Conservation (phyloP, 1,139 yeast genomes). For the Williopsis jadinii region DNA sequence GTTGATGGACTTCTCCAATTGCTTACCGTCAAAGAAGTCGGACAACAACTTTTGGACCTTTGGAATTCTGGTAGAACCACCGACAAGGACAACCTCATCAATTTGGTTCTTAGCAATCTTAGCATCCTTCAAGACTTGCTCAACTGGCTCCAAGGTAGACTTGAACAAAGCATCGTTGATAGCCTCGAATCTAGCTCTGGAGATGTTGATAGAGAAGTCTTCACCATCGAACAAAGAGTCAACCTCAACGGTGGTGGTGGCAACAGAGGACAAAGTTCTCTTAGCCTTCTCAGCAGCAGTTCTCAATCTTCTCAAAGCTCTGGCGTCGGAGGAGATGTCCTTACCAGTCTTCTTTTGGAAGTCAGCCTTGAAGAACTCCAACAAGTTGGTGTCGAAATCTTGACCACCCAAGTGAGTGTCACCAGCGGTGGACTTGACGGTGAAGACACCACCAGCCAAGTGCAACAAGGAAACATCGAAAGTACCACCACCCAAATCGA, state of each 20-base stretch:
- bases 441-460: conserved; percentile 98
- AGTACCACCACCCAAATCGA: conserved; percentile 99
- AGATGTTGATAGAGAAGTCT: conserved; percentile 92
- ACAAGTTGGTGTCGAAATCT: conserved; percentile 96
- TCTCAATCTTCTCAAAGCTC: conserved; percentile 98
- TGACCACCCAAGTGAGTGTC: conserved; percentile 99
- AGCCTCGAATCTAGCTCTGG: conserved; percentile 99
- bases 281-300: conserved; percentile 99
- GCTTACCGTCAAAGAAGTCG: conserved; percentile 98
- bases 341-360: conserved; percentile 96
- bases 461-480: conserved; percentile 95
- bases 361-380: conserved; percentile 89
- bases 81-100: conserved; percentile 95
- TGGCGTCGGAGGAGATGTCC: conserved; percentile 86
- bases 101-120: conserved; percentile 84
- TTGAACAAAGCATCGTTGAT: conserved; percentile 93
- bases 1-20: conserved; percentile 93
- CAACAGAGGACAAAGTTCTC: conserved; percentile 96
- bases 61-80: conserved; percentile 99
- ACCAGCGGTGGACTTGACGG: conserved; percentile 99
- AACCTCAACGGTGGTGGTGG: conserved; percentile 94
- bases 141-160: conserved; percentile 95
- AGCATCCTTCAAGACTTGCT: conserved; percentile 95
- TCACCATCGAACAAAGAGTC: conserved; percentile 96
- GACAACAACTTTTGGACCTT: conserved; percentile 95